Conservation (phyloP, 257 asterid species). For the Ilex aquifolium region DNA sequence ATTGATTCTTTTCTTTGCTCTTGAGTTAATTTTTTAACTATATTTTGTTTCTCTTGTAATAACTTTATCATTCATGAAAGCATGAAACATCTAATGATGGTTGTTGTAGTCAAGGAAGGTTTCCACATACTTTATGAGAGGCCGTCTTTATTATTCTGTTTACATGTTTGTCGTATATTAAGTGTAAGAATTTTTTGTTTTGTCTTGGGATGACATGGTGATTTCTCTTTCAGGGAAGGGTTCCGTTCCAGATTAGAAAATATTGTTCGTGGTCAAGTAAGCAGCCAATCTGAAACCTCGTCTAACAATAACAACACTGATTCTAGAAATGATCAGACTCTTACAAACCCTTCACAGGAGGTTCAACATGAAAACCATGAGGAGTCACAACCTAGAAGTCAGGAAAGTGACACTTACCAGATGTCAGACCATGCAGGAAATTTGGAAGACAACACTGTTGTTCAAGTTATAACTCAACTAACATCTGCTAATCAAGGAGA, state of each 20-base stretch:
- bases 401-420: background rate
- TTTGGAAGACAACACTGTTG: background rate
- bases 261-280: background rate
- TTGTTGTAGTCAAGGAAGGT: too few relatives aligned
- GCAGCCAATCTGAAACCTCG: background rate
- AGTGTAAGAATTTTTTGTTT: too few relatives aligned
- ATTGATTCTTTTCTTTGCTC: too few relatives aligned
- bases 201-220: background rate
- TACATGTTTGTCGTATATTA: too few relatives aligned
- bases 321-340: background rate
- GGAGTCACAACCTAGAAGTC: too few relatives aligned
- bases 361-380: too few relatives aligned
- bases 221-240: background rate
- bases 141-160: too few relatives aligned
- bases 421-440: background rate
- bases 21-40: too few relatives aligned
- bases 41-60: too few relatives aligned
- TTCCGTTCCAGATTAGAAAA: background rate
- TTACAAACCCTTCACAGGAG: background rate
- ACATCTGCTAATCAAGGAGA: background rate
- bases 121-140: too few relatives aligned
- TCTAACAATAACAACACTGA: background rate
- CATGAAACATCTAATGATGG: too few relatives aligned
- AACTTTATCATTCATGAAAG: too few relatives aligned
- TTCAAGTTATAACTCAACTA: background rate